A percentile compares a stretch with the other conserved stretches of the same genome.
phyloP scores from a whole-genome alignment of 495 filamentous ascomycete species.

The Neurospora africana region DNA sequence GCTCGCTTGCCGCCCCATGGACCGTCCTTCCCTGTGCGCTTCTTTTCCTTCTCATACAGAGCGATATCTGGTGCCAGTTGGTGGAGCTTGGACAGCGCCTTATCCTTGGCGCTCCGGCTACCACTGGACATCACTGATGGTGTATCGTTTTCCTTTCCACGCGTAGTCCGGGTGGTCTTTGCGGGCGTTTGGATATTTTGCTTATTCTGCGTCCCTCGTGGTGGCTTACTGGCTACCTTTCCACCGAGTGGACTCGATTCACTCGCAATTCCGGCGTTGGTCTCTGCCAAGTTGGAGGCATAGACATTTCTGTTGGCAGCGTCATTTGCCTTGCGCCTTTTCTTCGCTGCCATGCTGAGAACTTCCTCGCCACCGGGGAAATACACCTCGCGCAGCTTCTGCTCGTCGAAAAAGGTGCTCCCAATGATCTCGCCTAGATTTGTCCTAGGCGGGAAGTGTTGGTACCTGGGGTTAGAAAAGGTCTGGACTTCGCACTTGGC shows the following conservation, averaged over 20 bases:
- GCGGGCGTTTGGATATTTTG: conserved; percentile 30
- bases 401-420: conserved; percentile 51
- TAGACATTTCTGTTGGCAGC: conserved; percentile 29
- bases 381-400: conserved; percentile 22
- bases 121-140: conserved; percentile 54
- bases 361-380: conserved; percentile 30
- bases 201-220: conserved; percentile 3
- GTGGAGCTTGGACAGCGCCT: conserved; percentile 65
- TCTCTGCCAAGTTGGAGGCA: conserved; percentile 13
- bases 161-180: conserved; percentile 27
- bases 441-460: conserved; percentile 71
- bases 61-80: conserved; percentile 71
- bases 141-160: conserved; percentile 78
- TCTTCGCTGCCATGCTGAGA: conserved; percentile 20
- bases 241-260: conserved; percentile 12
- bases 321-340: conserved; percentile 31
- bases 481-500: conserved; percentile 66
- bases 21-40: conserved; percentile 55
- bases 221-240: conserved; percentile 1
- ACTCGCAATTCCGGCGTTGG: conserved; percentile 9
- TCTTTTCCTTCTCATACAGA: conserved; percentile 87
- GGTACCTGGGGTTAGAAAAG: conserved; percentile 60
- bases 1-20: conserved; percentile 66
- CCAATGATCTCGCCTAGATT: conserved; percentile 90
- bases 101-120: conserved; percentile 78